phyloP scores from a whole-genome alignment of 129 eudicot genomes.

The Helichrysum umbraculigerum region DNA sequence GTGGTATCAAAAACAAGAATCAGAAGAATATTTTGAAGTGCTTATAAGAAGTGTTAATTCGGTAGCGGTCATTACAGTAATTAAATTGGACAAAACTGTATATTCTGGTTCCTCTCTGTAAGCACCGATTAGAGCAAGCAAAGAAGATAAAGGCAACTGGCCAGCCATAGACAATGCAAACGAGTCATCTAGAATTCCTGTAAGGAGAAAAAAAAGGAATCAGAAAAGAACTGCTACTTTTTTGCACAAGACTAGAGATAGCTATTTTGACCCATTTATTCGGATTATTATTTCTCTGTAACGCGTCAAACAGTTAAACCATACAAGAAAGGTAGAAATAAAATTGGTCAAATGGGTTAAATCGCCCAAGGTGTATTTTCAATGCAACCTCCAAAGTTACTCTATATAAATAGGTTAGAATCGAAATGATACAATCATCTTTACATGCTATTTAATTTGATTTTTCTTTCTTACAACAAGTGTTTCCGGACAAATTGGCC shows the following conservation, averaged over 20 bases:
- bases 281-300: neutral
- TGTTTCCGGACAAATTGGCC: neutral
- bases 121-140: slow-evolving; percentile 83
- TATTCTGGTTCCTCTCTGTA: slow-evolving; percentile 85
- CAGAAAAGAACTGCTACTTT: neutral
- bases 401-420: neutral
- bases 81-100: slow-evolving; percentile 82
- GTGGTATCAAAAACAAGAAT: slow-evolving; percentile 24
- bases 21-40: slow-evolving; percentile 18
- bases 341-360: neutral
- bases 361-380: neutral
- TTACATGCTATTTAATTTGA: no score
- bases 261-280: neutral
- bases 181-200: slow-evolving; percentile 91
- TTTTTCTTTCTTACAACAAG: neutral
- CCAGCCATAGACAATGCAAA: slow-evolving; percentile 90
- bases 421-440: no score
- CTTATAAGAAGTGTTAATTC: slow-evolving; percentile 3
- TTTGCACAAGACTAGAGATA: neutral
- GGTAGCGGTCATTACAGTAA: slow-evolving; percentile 50
- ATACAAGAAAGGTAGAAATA: neutral
- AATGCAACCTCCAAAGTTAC: neutral
- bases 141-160: slow-evolving; percentile 69
- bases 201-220: neutral
- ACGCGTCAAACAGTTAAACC: neutral